phyloP scores from a whole-genome alignment of 768 basidiomycete genomes.

The Termitomyces titanicus region DNA sequence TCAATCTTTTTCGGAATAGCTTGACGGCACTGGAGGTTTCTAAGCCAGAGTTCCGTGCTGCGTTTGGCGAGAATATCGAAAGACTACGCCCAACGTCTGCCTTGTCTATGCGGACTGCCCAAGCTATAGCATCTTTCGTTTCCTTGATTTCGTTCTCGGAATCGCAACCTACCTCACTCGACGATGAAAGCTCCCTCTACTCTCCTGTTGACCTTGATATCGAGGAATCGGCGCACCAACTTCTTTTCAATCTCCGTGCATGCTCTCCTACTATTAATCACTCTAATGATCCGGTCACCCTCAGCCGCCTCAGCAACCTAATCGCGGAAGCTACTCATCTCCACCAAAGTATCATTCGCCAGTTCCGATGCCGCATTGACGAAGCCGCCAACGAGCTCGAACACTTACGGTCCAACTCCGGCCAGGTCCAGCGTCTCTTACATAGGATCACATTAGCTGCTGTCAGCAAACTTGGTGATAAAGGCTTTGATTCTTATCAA shows the following conservation, averaged over 20 bases:
- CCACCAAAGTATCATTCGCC: conserved; percentile 40
- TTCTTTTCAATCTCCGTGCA: conserved; percentile 52
- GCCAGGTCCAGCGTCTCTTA: conserved; percentile 40
- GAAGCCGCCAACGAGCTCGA: conserved; percentile 49
- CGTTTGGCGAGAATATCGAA: conserved; percentile 53
- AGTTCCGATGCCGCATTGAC: conserved; percentile 51
- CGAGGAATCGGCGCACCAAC: conserved; percentile 38
- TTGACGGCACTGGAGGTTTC: conserved; percentile 67
- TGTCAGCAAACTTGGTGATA: conserved; percentile 36
- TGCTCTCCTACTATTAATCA: conserved; percentile 43
- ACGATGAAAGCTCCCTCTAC: conserved; percentile 32
- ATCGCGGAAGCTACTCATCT: conserved; percentile 47
- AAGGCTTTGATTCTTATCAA: conserved; percentile 28
- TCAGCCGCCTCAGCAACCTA: conserved; percentile 40
- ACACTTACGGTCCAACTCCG: conserved; percentile 40
- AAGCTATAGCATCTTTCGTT: conserved; percentile 42
- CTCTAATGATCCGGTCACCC: conserved; percentile 30
- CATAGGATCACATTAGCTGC: conserved; percentile 41
- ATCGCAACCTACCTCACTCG: conserved; percentile 17
- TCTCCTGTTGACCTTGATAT: conserved; percentile 42
- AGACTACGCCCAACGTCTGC: conserved; percentile 47
- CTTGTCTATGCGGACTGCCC: conserved; percentile 53
- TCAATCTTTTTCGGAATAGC: conserved; percentile 32
- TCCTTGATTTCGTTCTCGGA: conserved; percentile 49
- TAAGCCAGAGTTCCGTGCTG: conserved; percentile 60